These are phyloP conservation scores for Nelumbo lutea DNA, from an alignment of 164 flowering plant genomes.

Conservation along the genomic window DNA sequence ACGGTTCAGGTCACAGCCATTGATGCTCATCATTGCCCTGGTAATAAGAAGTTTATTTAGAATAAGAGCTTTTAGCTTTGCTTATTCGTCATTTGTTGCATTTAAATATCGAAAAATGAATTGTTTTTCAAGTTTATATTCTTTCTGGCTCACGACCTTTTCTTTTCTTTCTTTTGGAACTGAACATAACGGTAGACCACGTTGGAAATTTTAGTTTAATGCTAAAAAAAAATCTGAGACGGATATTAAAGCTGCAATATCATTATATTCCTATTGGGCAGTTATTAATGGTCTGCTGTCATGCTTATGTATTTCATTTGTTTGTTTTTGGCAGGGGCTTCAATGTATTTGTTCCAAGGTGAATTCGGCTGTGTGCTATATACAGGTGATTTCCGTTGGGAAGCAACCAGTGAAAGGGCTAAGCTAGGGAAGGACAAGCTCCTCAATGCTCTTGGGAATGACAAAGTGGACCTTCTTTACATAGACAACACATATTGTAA, in stretches of 20 bases:
- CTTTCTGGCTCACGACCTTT: not conserved
- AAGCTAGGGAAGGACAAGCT: conserved; percentile 42
- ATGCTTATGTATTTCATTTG: not conserved
- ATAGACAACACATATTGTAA: conserved; percentile 85
- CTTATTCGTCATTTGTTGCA: not conserved
- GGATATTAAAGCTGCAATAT: not conserved
- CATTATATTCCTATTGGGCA: no score
- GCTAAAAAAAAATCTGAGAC: no score
- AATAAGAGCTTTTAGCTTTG: not conserved
- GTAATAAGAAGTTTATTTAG: conserved; percentile 23
- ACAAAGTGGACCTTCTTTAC: conserved; percentile 50
- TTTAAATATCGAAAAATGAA: not conserved
- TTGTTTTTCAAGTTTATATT: not conserved
- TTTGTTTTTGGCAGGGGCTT: conserved; percentile 23
- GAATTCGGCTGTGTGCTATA: conserved; percentile 65
- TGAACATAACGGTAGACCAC: not conserved
- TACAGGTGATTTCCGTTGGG: conserved; percentile 77
- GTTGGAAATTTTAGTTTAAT: no score
- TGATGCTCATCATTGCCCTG: conserved; percentile 89
- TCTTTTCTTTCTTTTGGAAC: not conserved
- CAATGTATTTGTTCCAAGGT: conserved; percentile 55
- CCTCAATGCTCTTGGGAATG: conserved; percentile 46
- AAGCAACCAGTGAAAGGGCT: conserved; percentile 31
- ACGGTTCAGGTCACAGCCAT: conserved; percentile 49
- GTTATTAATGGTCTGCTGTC: not conserved